Percentiles rank a stretch among this genome's conserved stretches.
Evolutionary conservation across 1,284 basidiomycete genomes (phyloP).

Genomic region (Cutaneotrichosporon curvatum): DNA sequence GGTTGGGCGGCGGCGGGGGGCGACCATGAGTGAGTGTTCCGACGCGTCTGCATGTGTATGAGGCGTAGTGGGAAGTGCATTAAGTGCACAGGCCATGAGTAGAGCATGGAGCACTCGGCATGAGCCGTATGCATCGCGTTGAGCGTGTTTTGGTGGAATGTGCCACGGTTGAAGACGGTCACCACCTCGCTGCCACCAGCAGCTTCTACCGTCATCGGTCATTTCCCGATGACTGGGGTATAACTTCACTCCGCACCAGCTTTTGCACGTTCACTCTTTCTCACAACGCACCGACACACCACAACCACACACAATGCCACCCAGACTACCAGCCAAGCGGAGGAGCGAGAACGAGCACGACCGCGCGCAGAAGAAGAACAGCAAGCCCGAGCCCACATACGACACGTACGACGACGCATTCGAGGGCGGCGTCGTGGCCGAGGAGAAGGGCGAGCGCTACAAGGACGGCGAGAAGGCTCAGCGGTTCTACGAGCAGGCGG

Average conservation of each 20-base stretch:
- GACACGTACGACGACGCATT: slow-evolving; percentile 45
- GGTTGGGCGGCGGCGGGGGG: no score
- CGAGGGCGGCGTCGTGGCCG: slow-evolving; percentile 44
- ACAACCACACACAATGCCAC: slow-evolving; percentile 4
- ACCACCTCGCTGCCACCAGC: no score
- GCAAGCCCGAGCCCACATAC: slow-evolving; percentile 37
- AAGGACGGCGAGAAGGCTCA: slow-evolving; percentile 44
- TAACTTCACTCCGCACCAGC: not conserved
- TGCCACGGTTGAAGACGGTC: no score
- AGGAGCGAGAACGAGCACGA: slow-evolving; percentile 7
- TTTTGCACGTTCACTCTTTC: not conserved
- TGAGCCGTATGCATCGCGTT: no score
- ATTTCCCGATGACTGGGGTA: no score
- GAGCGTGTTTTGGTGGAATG: no score
- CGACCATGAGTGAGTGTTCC: no score
- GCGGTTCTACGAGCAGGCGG: slow-evolving; percentile 41
- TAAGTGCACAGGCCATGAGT: no score
- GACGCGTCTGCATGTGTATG: no score
- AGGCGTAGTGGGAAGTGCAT: no score
- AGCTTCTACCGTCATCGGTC: no score
- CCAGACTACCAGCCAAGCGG: slow-evolving; percentile 11
- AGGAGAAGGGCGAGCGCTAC: slow-evolving; percentile 48
- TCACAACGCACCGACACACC: not conserved
- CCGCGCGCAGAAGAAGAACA: slow-evolving; percentile 27
- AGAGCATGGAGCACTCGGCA: no score